Conservation (phyloP, 2,329 filamentous ascomycete species). For the Pyrenophora teres region DNA sequence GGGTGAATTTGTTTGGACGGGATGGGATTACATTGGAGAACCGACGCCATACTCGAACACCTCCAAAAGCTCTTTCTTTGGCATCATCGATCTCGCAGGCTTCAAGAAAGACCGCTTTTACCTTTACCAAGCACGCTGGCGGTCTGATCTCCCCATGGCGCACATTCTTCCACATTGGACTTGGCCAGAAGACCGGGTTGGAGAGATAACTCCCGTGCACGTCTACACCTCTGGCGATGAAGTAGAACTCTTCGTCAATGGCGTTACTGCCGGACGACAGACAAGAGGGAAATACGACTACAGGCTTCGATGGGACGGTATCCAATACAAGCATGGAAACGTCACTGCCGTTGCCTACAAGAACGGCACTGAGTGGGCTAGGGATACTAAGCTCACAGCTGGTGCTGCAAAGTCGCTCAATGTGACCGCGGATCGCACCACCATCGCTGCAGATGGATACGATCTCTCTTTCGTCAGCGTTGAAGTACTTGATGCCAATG, state of each 20-base stretch:
- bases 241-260: slow-evolving; percentile 61
- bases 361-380: slow-evolving; percentile 55
- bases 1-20: slow-evolving; percentile 61
- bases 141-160: slow-evolving; percentile 53
- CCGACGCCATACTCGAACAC: slow-evolving; percentile 56
- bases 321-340: slow-evolving; percentile 56
- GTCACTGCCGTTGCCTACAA: slow-evolving; percentile 57
- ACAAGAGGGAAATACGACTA: slow-evolving; percentile 48
- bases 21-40: slow-evolving; percentile 58
- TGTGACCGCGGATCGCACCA: slow-evolving; percentile 49
- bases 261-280: slow-evolving; percentile 51
- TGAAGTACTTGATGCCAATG: slow-evolving; percentile 52
- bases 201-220: slow-evolving; percentile 59
- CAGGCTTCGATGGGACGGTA: slow-evolving; percentile 60
- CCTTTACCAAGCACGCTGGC: slow-evolving; percentile 61
- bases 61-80: slow-evolving; percentile 59
- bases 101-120: slow-evolving; percentile 63
- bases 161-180: slow-evolving; percentile 64
- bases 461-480: slow-evolving; percentile 57
- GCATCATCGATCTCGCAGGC: slow-evolving; percentile 62
- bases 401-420: slow-evolving; percentile 49
- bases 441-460: slow-evolving; percentile 49
- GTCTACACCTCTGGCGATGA: slow-evolving; percentile 59
- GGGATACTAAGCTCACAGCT: slow-evolving; percentile 49
- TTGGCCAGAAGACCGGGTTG: slow-evolving; percentile 55